A percentile compares a stretch with the other conserved stretches of the same genome.
Conservation (phyloP, 2,329 filamentous ascomycete species). For the Clonostachys rosea region DNA sequence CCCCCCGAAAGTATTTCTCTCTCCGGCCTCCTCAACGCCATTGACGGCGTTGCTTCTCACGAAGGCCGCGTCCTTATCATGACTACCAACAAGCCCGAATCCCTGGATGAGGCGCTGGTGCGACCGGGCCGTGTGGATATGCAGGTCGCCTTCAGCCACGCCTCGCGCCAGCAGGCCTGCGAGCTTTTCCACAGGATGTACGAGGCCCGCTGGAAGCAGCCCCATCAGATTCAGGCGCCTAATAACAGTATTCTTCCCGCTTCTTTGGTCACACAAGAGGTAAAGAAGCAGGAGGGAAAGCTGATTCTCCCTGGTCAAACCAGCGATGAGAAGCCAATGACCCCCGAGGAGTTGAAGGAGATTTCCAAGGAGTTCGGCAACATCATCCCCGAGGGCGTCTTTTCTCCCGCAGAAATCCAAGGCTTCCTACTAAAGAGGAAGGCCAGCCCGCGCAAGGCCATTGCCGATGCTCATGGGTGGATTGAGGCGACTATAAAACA, state of each 20-base stretch:
- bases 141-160: conserved; percentile 59
- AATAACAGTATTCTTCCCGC: background rate
- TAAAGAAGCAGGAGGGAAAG: background rate
- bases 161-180: conserved; percentile 45
- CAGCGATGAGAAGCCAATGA: conserved; percentile 7
- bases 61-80: conserved; percentile 78
- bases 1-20: conserved; percentile 56
- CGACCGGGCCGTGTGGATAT: conserved; percentile 70
- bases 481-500: conserved; percentile 44
- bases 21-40: conserved; percentile 76
- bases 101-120: conserved; percentile 69
- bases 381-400: conserved; percentile 44
- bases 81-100: conserved; percentile 74
- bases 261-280: background rate
- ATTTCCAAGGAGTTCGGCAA: conserved; percentile 45
- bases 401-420: conserved; percentile 60
- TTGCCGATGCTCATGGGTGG: conserved; percentile 49
- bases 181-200: conserved; percentile 62
- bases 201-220: conserved; percentile 18
- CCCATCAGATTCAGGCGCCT: conserved; percentile 2
- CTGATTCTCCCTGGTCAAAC: background rate
- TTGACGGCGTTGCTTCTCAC: conserved; percentile 76
- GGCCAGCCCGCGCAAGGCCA: conserved; percentile 48
- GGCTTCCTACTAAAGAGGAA: conserved; percentile 61
- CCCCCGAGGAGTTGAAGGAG: conserved; percentile 29